These are phyloP conservation scores for Aristolochia contorta DNA, from an alignment of 164 flowering plant species.

Conservation along the genomic window DNA sequence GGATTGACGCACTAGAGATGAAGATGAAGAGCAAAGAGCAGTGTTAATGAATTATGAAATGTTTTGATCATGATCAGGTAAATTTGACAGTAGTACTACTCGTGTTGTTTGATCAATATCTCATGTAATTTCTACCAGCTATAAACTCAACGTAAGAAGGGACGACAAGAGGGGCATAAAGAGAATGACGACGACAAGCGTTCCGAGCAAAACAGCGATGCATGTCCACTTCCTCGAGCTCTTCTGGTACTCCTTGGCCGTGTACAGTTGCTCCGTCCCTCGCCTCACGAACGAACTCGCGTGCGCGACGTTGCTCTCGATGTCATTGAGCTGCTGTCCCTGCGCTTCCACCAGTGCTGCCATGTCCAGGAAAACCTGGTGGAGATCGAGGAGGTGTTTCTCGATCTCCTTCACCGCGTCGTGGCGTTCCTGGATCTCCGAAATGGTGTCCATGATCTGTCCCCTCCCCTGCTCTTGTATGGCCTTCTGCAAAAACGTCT, in stretches of 20 bases:
- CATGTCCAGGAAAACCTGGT: constrained; percentile 36
- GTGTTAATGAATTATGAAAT: background rate
- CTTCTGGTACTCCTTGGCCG: constrained; percentile 21
- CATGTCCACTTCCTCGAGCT: constrained; percentile 29
- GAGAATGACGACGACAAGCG: background rate
- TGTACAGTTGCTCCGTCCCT: constrained; percentile 22
- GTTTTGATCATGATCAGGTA: too few relatives aligned
- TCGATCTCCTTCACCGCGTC: constrained; percentile 27
- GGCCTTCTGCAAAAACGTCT: constrained; percentile 23
- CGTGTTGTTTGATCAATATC: too few relatives aligned
- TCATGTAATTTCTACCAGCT: too few relatives aligned
- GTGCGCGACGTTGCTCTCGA: constrained; percentile 26
- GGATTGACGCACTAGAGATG: too few relatives aligned
- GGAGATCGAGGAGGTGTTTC: constrained; percentile 28
- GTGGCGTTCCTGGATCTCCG: constrained; percentile 29
- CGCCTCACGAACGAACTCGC: constrained; percentile 22
- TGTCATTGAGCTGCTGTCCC: constrained; percentile 31
- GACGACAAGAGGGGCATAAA: background rate
- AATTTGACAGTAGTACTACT: background rate
- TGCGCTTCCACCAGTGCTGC: constrained; percentile 29
- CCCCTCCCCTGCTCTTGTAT: constrained; percentile 28
- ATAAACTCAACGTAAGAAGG: background rate
- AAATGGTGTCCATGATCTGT: constrained; percentile 24
- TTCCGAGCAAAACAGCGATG: constrained; percentile 13
- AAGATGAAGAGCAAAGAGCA: background rate